Base-by-base conservation (phyloP, 805 yeast genomes). In the Yarrowia hollandica region DNA sequence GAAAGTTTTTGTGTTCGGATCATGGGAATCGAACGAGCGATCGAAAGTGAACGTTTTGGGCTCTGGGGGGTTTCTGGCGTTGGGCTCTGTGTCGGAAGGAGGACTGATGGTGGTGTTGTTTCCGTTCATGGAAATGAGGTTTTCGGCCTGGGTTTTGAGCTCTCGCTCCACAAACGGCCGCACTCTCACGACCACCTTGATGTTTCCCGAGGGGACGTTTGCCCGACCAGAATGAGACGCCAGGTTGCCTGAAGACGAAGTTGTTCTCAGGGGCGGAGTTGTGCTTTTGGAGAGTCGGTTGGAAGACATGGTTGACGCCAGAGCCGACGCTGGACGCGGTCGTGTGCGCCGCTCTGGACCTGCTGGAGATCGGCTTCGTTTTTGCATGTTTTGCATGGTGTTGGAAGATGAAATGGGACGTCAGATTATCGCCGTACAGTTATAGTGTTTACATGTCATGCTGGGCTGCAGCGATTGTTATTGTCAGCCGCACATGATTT, bases 21-120 rank as follows among this genome's bases (percentile, higher is more conserved):
- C 73, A 37, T 71, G 71, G 2, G 86, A 81, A 77, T 80, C 77
- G 39, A 85, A 69, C 9, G 82, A 75, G 16, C 74, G 74, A 63
- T 84, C 85, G 65, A 83, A 83, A 4, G 65, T 66, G 69, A 82
- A 83, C 26, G 63, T 60, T 61, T 73, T 78, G 21, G 59, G 75
- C 66, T 44, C 67, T 59, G 41, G 64, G 60, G 12, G 74, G 70
- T 52, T 66, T 65, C 48, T 60, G 21, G 52, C 55, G 60, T 48
- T 60, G 30, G 58, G 8, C 6, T 33, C 56, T 41, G 62, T 33
- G 12, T 61, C 54, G 9, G 66, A 64, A 44, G 65, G 61, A 2
- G 63, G 63, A 4, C 35, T 60, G 5, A 65, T 63, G 8, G 66
- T 62, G 15, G 68, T 64, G 6, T 60, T 57, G 7, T 48, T 62